A percentile compares a stretch with the other conserved stretches of the same genome.
Evolutionary conservation across 148 eudicot genomes (phyloP).

Genomic region (Euryodendron excelsum): DNA sequence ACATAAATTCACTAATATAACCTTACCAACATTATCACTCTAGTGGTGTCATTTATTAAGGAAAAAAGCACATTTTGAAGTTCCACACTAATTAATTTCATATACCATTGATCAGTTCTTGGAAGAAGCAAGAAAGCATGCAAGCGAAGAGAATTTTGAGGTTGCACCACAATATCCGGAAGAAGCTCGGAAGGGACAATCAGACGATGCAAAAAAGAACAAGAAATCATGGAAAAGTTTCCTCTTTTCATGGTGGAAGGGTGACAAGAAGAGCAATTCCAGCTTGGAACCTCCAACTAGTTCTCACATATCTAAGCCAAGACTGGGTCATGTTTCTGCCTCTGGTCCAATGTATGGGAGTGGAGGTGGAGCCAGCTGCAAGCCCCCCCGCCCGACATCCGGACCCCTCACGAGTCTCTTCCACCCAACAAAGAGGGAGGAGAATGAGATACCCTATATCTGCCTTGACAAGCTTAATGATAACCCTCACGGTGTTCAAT

Average conservation of each 20-base stretch:
- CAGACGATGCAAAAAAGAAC: slow-evolving; percentile 22
- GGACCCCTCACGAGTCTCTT: slow-evolving; percentile 34
- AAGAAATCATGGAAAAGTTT: slow-evolving; percentile 43
- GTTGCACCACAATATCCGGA: neutral
- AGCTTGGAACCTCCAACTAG: slow-evolving; percentile 1
- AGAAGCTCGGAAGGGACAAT: slow-evolving; percentile 1
- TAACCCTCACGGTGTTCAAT: slow-evolving; percentile 21
- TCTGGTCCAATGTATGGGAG: slow-evolving; percentile 29
- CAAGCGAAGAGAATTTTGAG: slow-evolving; percentile 1
- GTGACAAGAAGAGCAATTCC: slow-evolving; percentile 29
- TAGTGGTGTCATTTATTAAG: no score
- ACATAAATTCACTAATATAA: no score
- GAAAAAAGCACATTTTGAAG: no score
- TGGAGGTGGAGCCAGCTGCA: neutral
- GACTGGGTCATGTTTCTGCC: slow-evolving; percentile 19
- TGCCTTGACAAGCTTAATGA: slow-evolving; percentile 32
- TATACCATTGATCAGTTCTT: slow-evolving; percentile 39
- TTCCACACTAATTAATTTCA: no score
- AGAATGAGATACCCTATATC: slow-evolving; percentile 29
- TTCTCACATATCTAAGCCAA: slow-evolving; percentile 11
- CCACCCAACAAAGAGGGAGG: slow-evolving; percentile 16
- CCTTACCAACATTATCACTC: no score
- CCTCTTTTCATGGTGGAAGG: slow-evolving; percentile 35
- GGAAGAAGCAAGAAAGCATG: slow-evolving; percentile 38
- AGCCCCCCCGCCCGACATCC: slow-evolving; percentile 24